Evolutionary conservation across 306 rosid species (phyloP), one percentile per base, ranked within the genome.

Genomic region (Castanea sativa): DNA sequence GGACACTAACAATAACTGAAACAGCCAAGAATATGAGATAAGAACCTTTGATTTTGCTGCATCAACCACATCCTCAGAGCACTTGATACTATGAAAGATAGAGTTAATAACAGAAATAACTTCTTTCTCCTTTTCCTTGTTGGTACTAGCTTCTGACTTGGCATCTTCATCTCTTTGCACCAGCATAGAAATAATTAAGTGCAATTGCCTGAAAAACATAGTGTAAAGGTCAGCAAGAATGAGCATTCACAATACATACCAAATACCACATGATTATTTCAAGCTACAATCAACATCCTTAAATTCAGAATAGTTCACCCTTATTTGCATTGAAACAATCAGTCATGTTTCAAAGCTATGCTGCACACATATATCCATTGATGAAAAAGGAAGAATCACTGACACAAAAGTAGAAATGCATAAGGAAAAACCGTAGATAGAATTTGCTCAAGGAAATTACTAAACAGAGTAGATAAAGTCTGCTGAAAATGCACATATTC

Each of bases 121-220:
- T 75, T 91, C 99, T 79, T 60, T 81, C 77, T 93, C 99, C 81
- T 86, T 91, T 69, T 91, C 91, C 69, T 76, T 81, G 80, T 82
- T 76, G 81, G 70, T 83, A 68, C 81, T 81, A 20, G 81, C 84
- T 87, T 96, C 99, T 52, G 90, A 93, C 85, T 91, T 96, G 82
- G 79, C 77, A 73, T 90, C 98, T 81, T 91, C 97, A 79, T 91
- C 97, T 90, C 86, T 85, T 89, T 87, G 91, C 79, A 93, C 87
- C 79, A 96, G 80, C 86, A 96, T 83, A 43, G 93, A 93, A 72
- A 96, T 87, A 71, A 91, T 67, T 65, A 93, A 81, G 89, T 91
- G 85, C 92, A 96, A 78, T 79, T 87, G 92, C 92, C 99, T 96
- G 93, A 83, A 83, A 88, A 70, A 78, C 57, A 61, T 72, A 75